Evolutionary conservation across 768 basidiomycete genomes (phyloP), one percentile per base, ranked within the genome.

Genomic region (Asterophora lycoperdoides): DNA sequence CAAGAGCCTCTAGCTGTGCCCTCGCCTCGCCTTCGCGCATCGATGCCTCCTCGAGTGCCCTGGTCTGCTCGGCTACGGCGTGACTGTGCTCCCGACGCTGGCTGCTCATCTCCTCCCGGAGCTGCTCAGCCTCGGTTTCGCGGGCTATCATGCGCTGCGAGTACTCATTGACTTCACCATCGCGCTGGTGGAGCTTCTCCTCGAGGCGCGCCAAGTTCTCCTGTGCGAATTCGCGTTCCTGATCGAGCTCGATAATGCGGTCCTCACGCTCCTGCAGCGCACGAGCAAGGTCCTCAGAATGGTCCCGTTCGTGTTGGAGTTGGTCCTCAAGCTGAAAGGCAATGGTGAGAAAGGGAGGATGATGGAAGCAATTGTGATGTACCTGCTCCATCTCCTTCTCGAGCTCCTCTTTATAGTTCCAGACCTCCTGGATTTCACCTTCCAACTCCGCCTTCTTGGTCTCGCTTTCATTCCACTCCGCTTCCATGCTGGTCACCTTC

Each of bases 341-440:
- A 23, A 30, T 33, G 29, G 28, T 53, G 17, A 50, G 23, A 14
- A 33, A 19, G 19, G 17, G 32, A 46, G 17, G 36, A 28, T 5
- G 20, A 19, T 34, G n/a, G 23, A 18, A 4, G 26, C 4, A 48
- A 19, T 33, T 18, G 11, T 33, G 49, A 59, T 69, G 20, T 58
- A 84, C 82, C 74, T 80, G 70, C 4, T 71, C 72, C 13, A 70
- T 73, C 59, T 84, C 80, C 54, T 72, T 76, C 59, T 84, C 81
- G 11, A 81, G 59, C 13, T 68, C 71, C 30, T 81, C 79, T 57
- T 75, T 81, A 26, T 68, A 62, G 4, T 69, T 67, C 71, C 72
- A 78, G 2, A 77, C 55, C 47, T 81, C 78, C 40, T 81, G 74
- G 15, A 81, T 51, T 47, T 84, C 76, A 19, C 61, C 64, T 52